Evolutionary conservation across 345 rosid genomes (phyloP).

Genomic region (Diplotaxis tenuifolia): DNA sequence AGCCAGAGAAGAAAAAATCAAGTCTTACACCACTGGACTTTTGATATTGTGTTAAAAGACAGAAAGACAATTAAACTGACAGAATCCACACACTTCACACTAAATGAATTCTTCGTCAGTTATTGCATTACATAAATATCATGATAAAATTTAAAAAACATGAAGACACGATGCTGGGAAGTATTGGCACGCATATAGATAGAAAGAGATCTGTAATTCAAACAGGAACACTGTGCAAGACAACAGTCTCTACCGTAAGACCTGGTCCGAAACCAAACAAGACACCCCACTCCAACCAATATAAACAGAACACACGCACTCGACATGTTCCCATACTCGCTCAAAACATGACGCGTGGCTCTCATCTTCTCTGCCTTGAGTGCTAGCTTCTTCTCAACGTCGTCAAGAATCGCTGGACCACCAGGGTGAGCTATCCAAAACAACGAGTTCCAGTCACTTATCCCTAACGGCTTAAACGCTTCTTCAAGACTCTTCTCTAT

Average conservation of each 20-base stretch:
- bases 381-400: conserved; percentile 54
- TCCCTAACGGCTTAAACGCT: conserved; percentile 69
- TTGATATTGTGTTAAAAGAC: background rate
- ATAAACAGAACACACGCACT: conserved; percentile 83
- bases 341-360: conserved; percentile 60
- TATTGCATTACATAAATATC: background rate
- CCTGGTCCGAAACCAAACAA: conserved; percentile 86
- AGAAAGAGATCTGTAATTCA: conserved; percentile 8
- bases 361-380: conserved; percentile 53
- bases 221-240: conserved; percentile 55
- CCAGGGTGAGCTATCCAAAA: conserved; percentile 87
- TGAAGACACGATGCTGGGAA: background rate
- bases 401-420: conserved; percentile 66
- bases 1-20: conserved; percentile 87
- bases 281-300: conserved; percentile 73
- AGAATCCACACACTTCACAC: conserved; percentile 19
- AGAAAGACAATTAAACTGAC: background rate
- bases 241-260: conserved; percentile 79
- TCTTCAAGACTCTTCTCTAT: conserved; percentile 63
- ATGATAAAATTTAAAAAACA: background rate
- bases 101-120: background rate
- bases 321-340: conserved; percentile 80
- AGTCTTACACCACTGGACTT: conserved; percentile 75
- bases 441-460: conserved; percentile 73
- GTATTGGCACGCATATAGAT: conserved; percentile 12